Evolutionary conservation across 148 eudicot genomes (phyloP), one percentile per base, ranked within the genome.

Genomic region (Vaccinium corymbosum): DNA sequence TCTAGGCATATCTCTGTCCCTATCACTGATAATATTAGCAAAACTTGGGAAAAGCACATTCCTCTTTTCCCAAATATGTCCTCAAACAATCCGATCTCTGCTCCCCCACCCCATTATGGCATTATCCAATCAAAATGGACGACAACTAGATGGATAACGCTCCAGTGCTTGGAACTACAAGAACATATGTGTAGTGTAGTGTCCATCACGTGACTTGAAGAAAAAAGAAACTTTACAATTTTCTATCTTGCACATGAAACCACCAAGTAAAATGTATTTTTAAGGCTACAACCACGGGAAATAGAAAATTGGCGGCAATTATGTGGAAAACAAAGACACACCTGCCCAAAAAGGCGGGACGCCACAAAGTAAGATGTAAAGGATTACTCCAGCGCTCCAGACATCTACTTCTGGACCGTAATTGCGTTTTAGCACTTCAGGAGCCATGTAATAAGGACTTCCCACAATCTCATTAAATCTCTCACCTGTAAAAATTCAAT

Each of bases 291-390:
- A 27, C 32, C 35, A 22, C 1, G 35, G 27, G 15, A 52, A 66
- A 66, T 25, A 32, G 25, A 12, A 66, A 25, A 12, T 11, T 10
- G 38, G 11, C 27, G 16, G 25, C 35, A 25, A 66, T 11, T 66
- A 66, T 10, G 3, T 66, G 27, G 35, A 66, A 66, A 25, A 66
- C 35, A 64, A 64, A 9, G 16, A 66, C 72, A 22, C 27, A 91
- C 93, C 93, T 86, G 93, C 93, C 93, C 91, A 91, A 80, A 91
- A 91, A 80, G 93, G 93, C 6, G 93, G 93, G 86, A 89, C 91
- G 70, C 93, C 93, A 83, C 93, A 91, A 42, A 91, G 93, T 53
- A 91, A 88, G 84, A 91, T 91, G 84, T 89, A 91, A 73, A 91
- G 87, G 82, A 91, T 89, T 52, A 91, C 93, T 32, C 93, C 93